A percentile compares a stretch with the other conserved stretches of the same genome.
phyloP scores from a whole-genome alignment of 176 grass and related monocot genomes.

The Oryza punctata region DNA sequence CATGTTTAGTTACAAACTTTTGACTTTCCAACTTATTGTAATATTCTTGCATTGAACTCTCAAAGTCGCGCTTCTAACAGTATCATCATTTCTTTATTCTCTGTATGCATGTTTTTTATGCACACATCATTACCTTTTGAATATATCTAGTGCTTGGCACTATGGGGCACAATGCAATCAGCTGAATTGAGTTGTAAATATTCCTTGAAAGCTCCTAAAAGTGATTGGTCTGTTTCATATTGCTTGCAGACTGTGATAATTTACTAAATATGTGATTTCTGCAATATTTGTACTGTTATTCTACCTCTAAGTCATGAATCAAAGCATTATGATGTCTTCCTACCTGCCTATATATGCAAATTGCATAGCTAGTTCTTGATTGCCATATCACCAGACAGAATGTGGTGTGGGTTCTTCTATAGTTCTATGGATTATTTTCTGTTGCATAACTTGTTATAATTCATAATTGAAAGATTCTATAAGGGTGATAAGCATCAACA shows the following conservation, averaged over 20 bases:
- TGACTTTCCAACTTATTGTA: not conserved
- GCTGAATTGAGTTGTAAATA: conserved; percentile 12
- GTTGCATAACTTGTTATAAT: not conserved
- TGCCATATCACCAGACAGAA: not conserved
- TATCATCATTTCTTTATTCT: conserved; percentile 10
- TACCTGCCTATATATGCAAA: not conserved
- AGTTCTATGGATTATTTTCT: too few relatives aligned
- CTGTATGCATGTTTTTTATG: conserved; percentile 11
- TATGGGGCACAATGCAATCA: not conserved
- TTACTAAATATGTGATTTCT: not conserved
- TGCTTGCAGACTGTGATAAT: conserved; percentile 26
- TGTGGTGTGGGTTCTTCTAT: not conserved
- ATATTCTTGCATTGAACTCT: conserved; percentile 9
- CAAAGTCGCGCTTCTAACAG: not conserved
- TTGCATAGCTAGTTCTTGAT: not conserved
- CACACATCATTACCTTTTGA: not conserved
- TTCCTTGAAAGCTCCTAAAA: not conserved
- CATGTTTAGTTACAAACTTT: not conserved
- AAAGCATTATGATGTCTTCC: not conserved
- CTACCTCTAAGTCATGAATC: not conserved
- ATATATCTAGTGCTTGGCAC: not conserved
- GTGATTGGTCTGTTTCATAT: not conserved
- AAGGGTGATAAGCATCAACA: not conserved
- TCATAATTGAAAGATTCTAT: conserved; percentile 29
- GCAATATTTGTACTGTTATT: conserved; percentile 2